phyloP scores from a whole-genome alignment of 2,329 filamentous ascomycete species.

The Huntiella abstrusa region DNA sequence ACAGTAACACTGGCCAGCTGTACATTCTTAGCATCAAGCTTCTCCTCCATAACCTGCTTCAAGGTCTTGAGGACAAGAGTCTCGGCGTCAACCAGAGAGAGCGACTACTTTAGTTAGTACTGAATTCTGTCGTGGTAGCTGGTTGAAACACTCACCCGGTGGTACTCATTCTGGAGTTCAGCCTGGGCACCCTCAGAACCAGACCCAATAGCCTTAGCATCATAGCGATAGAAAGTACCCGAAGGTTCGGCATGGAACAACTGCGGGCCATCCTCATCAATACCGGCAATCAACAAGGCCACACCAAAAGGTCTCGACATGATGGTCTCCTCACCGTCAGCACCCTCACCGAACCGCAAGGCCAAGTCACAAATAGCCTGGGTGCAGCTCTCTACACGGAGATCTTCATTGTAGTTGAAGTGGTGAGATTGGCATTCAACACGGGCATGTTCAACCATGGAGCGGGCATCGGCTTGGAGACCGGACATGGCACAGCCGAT shows the following conservation, averaged over 20 bases:
- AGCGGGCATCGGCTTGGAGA: conserved; percentile 89
- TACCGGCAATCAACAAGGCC: conserved; percentile 85
- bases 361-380: conserved; percentile 97
- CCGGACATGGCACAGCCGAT: conserved; percentile 98
- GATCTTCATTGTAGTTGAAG: conserved; percentile 93
- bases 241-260: conserved; percentile 97
- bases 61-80: conserved; percentile 90
- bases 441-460: conserved; percentile 94
- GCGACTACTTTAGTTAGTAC: conserved; percentile 34
- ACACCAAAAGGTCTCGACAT: conserved; percentile 97
- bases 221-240: conserved; percentile 96
- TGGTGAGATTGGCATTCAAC: conserved; percentile 94
- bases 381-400: conserved; percentile 92
- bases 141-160: conserved; percentile 42
- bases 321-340: conserved; percentile 94
- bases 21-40: conserved; percentile 95
- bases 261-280: conserved; percentile 90
- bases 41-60: conserved; percentile 99
- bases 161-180: conserved; percentile 95
- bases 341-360: conserved; percentile 88
- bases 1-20: conserved; percentile 95
- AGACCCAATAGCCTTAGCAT: conserved; percentile 95
- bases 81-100: conserved; percentile 84
- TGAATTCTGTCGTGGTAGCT: background rate
- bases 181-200: conserved; percentile 95